Base-by-base conservation (phyloP, 805 yeast species). In the Candida loeiensis region DNA sequence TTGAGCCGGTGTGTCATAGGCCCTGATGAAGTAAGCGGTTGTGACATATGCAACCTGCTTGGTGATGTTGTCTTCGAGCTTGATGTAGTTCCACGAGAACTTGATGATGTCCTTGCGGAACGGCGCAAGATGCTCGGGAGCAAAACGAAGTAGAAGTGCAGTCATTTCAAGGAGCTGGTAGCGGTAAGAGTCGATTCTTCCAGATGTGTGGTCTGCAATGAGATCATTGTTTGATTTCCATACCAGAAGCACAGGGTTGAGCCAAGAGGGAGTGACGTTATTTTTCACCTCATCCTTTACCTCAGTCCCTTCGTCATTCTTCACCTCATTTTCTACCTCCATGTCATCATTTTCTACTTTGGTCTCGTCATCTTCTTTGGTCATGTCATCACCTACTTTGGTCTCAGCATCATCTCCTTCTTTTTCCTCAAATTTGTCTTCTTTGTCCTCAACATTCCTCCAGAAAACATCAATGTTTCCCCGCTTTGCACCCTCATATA, bases 1-100 rank as follows among this genome's bases (percentile, higher is more conserved):
- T 53, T 87, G 85, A 0, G 85, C 74, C 6, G 96, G 95, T 0
- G 96, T 88, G 33, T 89, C 97, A 55, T 80, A 93, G 1, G 83
- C 84, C 0, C 88, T 76, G 44, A 93, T 89, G 59, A 91, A 93
- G 56, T 80, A 79, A 0, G 95, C 77, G 2, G 95, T 89, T 0
- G 90, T 79, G 22, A 89, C 86, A 56, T 91, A 90, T 0, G 98
- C 97, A 3, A 93, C 86, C 51, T 90, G 95, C 55, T 93, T 93
- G 18, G 95, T 79, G 37, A 89, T 76, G 37, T 81, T 76, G 56
- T 93, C 99, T 46, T 90, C 97, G 22, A 90, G 66, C 50, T 87
- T 87, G 54, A 93, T 82, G 53, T 82, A 85, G 49, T 86, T 85
- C 99, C 99, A 93, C 50, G 89, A 85, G 64, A 89, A 93, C 58